phyloP scores from a whole-genome alignment of 2,329 filamentous ascomycete genomes.

The Pestalotiopsis sp. region DNA sequence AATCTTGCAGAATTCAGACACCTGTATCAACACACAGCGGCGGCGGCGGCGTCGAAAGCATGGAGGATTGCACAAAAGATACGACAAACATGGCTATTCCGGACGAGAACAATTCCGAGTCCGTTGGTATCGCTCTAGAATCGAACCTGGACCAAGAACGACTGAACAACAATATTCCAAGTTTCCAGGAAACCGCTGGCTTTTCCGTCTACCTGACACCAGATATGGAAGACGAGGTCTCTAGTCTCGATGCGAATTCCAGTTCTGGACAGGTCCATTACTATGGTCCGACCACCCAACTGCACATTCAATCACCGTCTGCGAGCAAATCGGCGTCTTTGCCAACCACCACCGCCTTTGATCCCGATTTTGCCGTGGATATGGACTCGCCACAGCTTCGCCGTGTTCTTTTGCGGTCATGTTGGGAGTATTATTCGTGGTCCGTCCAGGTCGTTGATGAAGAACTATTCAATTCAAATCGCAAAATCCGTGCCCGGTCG shows the following conservation, averaged over 20 bases:
- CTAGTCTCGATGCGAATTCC: not conserved
- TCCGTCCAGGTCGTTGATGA: not conserved
- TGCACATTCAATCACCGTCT: not conserved
- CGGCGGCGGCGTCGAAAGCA: not conserved
- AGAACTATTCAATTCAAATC: not conserved
- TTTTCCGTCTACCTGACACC: not conserved
- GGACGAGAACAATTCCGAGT: not conserved
- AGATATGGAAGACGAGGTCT: not conserved
- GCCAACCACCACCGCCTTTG: not conserved
- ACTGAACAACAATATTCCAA: not conserved
- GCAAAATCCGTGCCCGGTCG: not conserved
- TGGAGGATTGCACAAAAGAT: not conserved
- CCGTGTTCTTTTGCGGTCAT: not conserved
- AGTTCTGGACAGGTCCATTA: not conserved
- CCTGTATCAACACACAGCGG: not conserved
- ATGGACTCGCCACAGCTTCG: not conserved
- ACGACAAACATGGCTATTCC: not conserved
- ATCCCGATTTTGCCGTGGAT: not conserved
- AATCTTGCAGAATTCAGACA: not conserved
- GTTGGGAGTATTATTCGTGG: not conserved
- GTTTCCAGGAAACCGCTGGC: not conserved
- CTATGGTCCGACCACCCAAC: not conserved
- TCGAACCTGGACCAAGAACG: not conserved
- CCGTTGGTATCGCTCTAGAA: not conserved
- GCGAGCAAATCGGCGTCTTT: not conserved